phyloP scores from a whole-genome alignment of 2,329 filamentous ascomycete genomes.

The Microascus cirrosus region DNA sequence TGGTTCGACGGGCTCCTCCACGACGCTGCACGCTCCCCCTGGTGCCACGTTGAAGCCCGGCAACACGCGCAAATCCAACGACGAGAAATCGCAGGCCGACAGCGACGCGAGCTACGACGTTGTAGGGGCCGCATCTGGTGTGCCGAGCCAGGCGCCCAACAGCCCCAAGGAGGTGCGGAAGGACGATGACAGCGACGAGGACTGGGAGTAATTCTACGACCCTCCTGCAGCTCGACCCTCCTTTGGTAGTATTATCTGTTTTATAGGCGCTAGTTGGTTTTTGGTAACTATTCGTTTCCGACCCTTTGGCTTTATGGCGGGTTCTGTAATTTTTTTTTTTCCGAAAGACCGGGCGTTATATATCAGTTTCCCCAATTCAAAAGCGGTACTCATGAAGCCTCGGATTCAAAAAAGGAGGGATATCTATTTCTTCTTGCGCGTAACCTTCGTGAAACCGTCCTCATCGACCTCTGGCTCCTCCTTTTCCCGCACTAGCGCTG shows the following conservation, averaged over 20 bases:
- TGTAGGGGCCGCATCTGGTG: slow-evolving; percentile 66
- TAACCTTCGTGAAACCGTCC: slow-evolving; percentile 70
- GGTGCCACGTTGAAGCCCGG: slow-evolving; percentile 40
- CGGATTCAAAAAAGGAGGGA: background rate
- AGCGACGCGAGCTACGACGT: slow-evolving; percentile 96
- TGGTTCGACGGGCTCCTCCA: slow-evolving; percentile 44
- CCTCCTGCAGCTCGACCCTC: background rate
- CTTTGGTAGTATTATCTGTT: background rate
- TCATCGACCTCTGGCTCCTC: slow-evolving; percentile 63
- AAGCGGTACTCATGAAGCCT: background rate
- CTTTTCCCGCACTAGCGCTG: slow-evolving; percentile 52
- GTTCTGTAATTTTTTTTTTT: background rate
- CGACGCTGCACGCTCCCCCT: slow-evolving; percentile 45
- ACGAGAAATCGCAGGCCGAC: slow-evolving; percentile 81
- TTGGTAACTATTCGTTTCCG: background rate
- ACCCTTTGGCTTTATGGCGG: background rate
- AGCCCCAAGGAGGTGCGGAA: slow-evolving; percentile 48
- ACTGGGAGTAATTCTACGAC: slow-evolving; percentile 54
- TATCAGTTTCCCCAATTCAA: background rate
- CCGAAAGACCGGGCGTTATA: background rate
- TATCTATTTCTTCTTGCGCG: slow-evolving; percentile 44
- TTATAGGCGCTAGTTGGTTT: background rate
- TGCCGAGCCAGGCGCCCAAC: slow-evolving; percentile 65
- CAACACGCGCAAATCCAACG: slow-evolving; percentile 62
- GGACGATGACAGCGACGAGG: slow-evolving; percentile 54